Percentiles rank a stretch among this genome's conserved stretches.
Conservation (phyloP, 345 rosid genomes). For the Bruguiera gymnorhiza region DNA sequence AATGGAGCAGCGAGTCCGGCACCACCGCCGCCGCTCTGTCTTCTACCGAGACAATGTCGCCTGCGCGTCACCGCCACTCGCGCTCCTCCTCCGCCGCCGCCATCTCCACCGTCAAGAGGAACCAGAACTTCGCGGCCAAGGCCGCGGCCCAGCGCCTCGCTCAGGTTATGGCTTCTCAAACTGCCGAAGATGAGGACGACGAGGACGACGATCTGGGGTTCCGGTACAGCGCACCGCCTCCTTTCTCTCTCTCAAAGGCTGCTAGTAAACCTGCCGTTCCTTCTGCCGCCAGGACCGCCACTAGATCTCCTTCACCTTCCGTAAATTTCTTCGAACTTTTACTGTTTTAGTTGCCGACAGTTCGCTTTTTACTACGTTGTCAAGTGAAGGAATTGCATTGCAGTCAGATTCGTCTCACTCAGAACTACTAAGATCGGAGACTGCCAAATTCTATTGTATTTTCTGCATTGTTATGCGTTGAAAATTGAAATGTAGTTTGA, state of each 20-base stretch:
- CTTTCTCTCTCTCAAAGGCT: constrained; percentile 58
- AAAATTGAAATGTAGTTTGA: too few species aligned
- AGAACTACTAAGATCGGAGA: too few species aligned
- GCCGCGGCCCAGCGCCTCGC: constrained; percentile 94
- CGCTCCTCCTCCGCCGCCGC: constrained; percentile 30
- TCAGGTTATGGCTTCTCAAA: constrained; percentile 91
- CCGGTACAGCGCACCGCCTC: constrained; percentile 85
- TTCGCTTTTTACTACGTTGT: too few species aligned
- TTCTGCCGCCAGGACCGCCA: constrained; percentile 42
- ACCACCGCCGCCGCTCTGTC: neutral
- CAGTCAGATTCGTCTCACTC: too few species aligned
- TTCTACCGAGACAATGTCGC: constrained; percentile 10
- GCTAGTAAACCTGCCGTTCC: constrained; percentile 31
- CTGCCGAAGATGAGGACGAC: constrained; percentile 58
- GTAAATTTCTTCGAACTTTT: constrained; percentile 32
- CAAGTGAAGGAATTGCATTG: too few species aligned
- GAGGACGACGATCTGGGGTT: constrained; percentile 72
- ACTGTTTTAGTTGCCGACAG: neutral
- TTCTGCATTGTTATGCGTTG: too few species aligned
- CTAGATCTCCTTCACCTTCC: constrained; percentile 90
- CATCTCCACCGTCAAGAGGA: constrained; percentile 14
- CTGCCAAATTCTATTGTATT: too few species aligned
- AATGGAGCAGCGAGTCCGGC: constrained; percentile 23
- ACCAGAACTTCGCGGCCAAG: constrained; percentile 84
- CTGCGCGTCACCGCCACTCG: constrained; percentile 19